These are phyloP conservation scores for Penicillium paxilli DNA, from an alignment of 495 filamentous ascomycete genomes.

Conservation along the genomic window DNA sequence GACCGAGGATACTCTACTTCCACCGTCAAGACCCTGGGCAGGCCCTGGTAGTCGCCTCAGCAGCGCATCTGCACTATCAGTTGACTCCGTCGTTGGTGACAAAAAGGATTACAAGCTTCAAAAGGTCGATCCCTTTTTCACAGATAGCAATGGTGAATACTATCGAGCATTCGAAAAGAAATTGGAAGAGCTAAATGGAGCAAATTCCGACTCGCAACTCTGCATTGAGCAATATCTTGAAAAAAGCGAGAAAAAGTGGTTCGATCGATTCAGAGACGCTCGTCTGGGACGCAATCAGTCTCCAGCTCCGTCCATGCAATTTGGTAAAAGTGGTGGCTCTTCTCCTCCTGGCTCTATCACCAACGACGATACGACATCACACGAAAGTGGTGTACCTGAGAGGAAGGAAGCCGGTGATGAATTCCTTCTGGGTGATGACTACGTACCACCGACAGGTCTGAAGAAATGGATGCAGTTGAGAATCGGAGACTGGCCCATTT, in stretches of 20 bases:
- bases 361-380: slow-evolving; percentile 38
- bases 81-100: slow-evolving; percentile 59
- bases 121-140: slow-evolving; percentile 71
- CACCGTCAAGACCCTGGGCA: slow-evolving; percentile 31
- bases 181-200: slow-evolving; percentile 56
- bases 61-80: slow-evolving; percentile 47
- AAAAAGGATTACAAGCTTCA: slow-evolving; percentile 65
- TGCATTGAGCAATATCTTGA: slow-evolving; percentile 69
- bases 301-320: slow-evolving; percentile 43
- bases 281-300: slow-evolving; percentile 51
- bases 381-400: slow-evolving; percentile 34
- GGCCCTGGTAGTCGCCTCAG: slow-evolving; percentile 41
- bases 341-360: slow-evolving; percentile 37
- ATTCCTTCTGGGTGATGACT: slow-evolving; percentile 64
- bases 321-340: slow-evolving; percentile 31
- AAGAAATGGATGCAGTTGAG: slow-evolving; percentile 53
- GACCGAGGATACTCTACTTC: slow-evolving; percentile 40
- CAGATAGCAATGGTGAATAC: slow-evolving; percentile 64
- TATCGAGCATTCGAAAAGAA: slow-evolving; percentile 60
- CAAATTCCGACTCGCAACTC: slow-evolving; percentile 57
- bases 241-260: slow-evolving; percentile 73
- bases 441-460: slow-evolving; percentile 65
- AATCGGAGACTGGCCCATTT: slow-evolving; percentile 67
- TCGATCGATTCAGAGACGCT: slow-evolving; percentile 60
- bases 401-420: slow-evolving; percentile 40